Percentiles rank a stretch among this genome's conserved stretches.
These are phyloP conservation scores for Metschnikowia shivogae DNA, from an alignment of 805 yeast genomes.

Conservation along the genomic window DNA sequence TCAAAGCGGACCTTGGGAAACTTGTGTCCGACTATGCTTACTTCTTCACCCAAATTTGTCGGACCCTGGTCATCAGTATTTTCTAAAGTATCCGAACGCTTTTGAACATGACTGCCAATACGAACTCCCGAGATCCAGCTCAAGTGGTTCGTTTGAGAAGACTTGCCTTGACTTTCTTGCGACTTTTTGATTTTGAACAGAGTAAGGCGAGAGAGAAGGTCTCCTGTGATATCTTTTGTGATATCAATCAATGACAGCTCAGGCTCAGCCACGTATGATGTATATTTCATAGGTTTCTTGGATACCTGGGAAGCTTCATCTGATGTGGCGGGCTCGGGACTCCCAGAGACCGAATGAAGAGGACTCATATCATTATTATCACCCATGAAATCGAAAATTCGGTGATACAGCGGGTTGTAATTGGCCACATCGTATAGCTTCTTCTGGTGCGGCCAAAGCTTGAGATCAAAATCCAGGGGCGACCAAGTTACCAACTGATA, in stretches of 20 bases:
- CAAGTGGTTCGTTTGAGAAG: constrained; percentile 57
- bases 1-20: constrained; percentile 87
- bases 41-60: constrained; percentile 84
- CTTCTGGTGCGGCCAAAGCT: constrained; percentile 68
- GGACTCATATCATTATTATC: constrained; percentile 3
- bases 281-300: constrained; percentile 18
- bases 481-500: constrained; percentile 95
- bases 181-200: constrained; percentile 34
- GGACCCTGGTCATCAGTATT: constrained; percentile 34
- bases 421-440: constrained; percentile 33
- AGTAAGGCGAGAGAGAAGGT: constrained; percentile 35
- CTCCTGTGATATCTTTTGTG: constrained; percentile 28
- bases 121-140: constrained; percentile 94
- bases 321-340: constrained; percentile 8
- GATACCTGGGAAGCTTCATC: constrained; percentile 5
- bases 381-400: constrained; percentile 16
- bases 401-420: constrained; percentile 34
- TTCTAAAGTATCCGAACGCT: constrained; percentile 13
- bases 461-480: constrained; percentile 70
- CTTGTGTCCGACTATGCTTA: constrained; percentile 79
- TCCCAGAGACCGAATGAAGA: neutral
- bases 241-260: constrained; percentile 31
- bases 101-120: constrained; percentile 49
- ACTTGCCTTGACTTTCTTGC: constrained; percentile 32
- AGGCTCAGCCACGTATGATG: constrained; percentile 37